A percentile compares a stretch with the other conserved stretches of the same genome.
These are phyloP conservation scores for Noccaea caerulescens DNA, from an alignment of 345 rosid genomes.

Conservation along the genomic window DNA sequence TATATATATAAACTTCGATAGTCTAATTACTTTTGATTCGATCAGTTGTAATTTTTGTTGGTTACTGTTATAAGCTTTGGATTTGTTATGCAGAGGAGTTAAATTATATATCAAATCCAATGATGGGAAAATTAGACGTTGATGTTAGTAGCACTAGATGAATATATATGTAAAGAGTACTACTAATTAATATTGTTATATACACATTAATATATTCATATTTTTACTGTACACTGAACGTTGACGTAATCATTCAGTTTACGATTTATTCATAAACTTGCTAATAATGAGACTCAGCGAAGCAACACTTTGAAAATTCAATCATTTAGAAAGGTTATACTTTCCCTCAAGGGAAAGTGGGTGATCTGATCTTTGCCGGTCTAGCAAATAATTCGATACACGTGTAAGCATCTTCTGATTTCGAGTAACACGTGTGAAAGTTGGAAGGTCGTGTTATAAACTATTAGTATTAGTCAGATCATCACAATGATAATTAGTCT, in stretches of 20 bases:
- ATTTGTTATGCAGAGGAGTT: neutral
- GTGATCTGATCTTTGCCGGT: constrained; percentile 33
- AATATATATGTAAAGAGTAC: no score
- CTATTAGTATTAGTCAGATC: neutral
- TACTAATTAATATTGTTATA: no score
- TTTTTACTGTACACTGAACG: constrained; percentile 6
- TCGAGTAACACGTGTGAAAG: constrained; percentile 22
- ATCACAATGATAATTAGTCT: constrained; percentile 16
- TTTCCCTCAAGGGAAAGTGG: constrained; percentile 33
- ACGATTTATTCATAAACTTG: constrained; percentile 3
- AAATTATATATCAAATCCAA: no score
- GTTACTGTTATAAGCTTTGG: neutral
- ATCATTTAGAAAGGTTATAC: neutral
- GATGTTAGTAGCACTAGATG: no score
- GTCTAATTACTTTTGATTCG: no score
- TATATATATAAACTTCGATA: neutral
- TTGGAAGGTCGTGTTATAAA: constrained; percentile 23
- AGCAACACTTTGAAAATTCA: constrained; percentile 15
- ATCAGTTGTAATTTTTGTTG: neutral
- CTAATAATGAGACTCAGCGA: constrained; percentile 27
- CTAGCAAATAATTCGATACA: constrained; percentile 24
- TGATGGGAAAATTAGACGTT: no score
- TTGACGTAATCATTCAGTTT: constrained; percentile 18
- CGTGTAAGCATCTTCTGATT: constrained; percentile 31
- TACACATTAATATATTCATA: neutral